Base-by-base conservation (phyloP, 2,329 filamentous ascomycete species). In the Fusarium marasasianum region DNA sequence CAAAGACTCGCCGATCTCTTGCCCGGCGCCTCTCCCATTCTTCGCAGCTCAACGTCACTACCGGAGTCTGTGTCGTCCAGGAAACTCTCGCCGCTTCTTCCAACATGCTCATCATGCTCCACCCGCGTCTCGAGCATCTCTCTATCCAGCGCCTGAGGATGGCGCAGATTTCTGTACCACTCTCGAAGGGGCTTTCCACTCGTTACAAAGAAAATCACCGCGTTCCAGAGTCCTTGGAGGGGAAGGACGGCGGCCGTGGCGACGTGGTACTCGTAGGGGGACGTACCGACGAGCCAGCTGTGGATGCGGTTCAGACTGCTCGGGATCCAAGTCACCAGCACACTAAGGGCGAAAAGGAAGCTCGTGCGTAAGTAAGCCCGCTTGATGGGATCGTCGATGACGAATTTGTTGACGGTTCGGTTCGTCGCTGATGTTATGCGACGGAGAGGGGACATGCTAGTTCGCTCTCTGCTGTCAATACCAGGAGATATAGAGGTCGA, bases 191-290 rank as follows among this genome's bases (percentile, higher is more conserved):
- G 71, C 2, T 37, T 58, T 83, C 85, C 87, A 72, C 87, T 93
- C 4, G 92, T 93, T 10, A 88, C 88, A 68, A 93, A 89, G 82
- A 95, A 96, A 63, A 96, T 94, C 59, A 94, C 83, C 37, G 91
- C 89, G 79, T 96, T 96, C 93, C 93, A 95, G 38, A 94, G 88
- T 2, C 94, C 94, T 80, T 96, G 94, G 3, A 94, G 85, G 0
- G 94, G 93, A 8, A 96, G 85, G 0, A 95, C 93, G 4, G 93
- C 86, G 5, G 92, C 91, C 12, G 91, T 91, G 3, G 90, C 88
- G 57, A 94, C 87, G 79, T 93, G 92, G 57, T 94, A 88, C 17
- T 87, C 88, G 79, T 91, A 95, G 66, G 86, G 88, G 37, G 87
- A 85, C 14, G 83, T 76, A 18, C 85, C 79, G 57, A 88, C 82